These are phyloP conservation scores for Bruguiera gymnorhiza DNA, from an alignment of 345 rosid species.

Conservation along the genomic window DNA sequence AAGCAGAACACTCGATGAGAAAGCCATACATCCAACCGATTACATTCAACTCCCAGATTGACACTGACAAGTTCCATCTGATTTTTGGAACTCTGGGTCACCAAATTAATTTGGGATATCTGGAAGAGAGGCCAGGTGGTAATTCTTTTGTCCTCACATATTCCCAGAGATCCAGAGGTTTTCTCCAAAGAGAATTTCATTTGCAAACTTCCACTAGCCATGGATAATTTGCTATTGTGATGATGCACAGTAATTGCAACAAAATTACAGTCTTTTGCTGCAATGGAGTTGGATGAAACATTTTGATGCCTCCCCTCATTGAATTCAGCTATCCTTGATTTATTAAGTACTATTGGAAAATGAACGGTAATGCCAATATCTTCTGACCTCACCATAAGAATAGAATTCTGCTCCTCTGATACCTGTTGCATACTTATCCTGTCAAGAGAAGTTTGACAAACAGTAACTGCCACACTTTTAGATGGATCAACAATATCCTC, in stretches of 20 bases:
- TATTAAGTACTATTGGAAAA: conserved; percentile 42
- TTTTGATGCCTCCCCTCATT: conserved; percentile 27
- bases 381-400: conserved; percentile 44
- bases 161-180: conserved; percentile 40
- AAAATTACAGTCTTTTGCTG: conserved; percentile 45
- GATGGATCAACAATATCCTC: conserved; percentile 16
- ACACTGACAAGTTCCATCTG: conserved; percentile 31
- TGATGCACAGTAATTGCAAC: conserved; percentile 42
- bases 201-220: conserved; percentile 42
- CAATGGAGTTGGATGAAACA: conserved; percentile 23
- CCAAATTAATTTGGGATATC: conserved; percentile 44
- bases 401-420: conserved; percentile 26
- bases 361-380: conserved; percentile 50
- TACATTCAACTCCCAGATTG: conserved; percentile 44
- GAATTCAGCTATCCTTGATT: conserved; percentile 32
- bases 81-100: conserved; percentile 40
- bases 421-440: conserved; percentile 19
- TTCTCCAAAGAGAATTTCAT: conserved; percentile 51
- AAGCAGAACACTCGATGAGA: conserved; percentile 69
- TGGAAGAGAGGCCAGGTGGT: conserved; percentile 64
- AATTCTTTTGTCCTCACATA: conserved; percentile 32
- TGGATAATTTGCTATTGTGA: conserved; percentile 39
- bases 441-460: conserved; percentile 30
- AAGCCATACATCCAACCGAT: conserved; percentile 55
- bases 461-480: conserved; percentile 16